Evolutionary conservation across 2,329 filamentous ascomycete species (phyloP).

Genomic region (Alternaria rosae): DNA sequence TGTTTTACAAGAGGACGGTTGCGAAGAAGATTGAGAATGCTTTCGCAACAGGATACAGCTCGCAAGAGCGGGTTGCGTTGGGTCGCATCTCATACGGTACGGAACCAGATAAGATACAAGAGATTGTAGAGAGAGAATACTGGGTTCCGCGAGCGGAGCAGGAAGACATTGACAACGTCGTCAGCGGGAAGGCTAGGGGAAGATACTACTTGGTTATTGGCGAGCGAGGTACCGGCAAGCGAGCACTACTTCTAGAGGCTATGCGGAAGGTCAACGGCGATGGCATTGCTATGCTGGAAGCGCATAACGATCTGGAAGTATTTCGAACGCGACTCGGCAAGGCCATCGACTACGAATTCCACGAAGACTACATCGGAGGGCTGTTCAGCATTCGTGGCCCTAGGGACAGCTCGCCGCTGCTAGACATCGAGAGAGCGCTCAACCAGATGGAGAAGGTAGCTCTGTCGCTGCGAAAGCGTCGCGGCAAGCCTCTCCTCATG

Average conservation of each 20-base stretch:
- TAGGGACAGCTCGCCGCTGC: constrained; percentile 84
- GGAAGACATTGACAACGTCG: constrained; percentile 77
- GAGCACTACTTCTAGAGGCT: constrained; percentile 89
- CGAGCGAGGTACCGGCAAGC: constrained; percentile 95
- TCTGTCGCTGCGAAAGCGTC: constrained; percentile 68
- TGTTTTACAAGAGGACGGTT: constrained; percentile 43
- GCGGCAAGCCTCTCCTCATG: constrained; percentile 76
- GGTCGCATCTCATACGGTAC: constrained; percentile 41
- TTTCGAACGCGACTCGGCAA: constrained; percentile 92
- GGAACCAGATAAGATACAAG: constrained; percentile 33
- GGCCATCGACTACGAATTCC: constrained; percentile 92
- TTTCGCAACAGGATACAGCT: constrained; percentile 44
- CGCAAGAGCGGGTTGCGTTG: constrained; percentile 43
- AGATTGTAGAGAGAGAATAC: constrained; percentile 61
- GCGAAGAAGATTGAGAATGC: constrained; percentile 45
- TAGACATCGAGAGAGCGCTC: constrained; percentile 94
- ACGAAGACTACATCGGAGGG: constrained; percentile 96
- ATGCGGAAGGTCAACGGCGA: constrained; percentile 92
- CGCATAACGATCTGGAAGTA: constrained; percentile 92
- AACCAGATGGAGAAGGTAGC: constrained; percentile 98
- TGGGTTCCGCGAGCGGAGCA: constrained; percentile 90
- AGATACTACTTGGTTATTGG: constrained; percentile 92
- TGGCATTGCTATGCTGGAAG: constrained; percentile 92
- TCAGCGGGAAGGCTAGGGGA: constrained; percentile 73
- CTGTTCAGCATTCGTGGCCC: constrained; percentile 94